These are phyloP conservation scores for Peronospora destructor DNA, from an alignment of 352 stramenopile genomes.

Conservation along the genomic window DNA sequence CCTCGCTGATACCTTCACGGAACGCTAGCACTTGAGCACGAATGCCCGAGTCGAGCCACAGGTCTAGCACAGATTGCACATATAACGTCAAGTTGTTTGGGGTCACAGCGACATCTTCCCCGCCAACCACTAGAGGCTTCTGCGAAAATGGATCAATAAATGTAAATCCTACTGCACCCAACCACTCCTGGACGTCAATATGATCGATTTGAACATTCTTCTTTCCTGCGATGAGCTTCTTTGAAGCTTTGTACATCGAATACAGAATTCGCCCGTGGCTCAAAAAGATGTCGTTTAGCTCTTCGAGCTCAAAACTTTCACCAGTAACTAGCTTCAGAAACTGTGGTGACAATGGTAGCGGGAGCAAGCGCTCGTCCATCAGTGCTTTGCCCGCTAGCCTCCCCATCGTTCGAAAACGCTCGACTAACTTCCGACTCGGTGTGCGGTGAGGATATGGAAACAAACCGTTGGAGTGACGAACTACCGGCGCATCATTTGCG, in stretches of 20 bases:
- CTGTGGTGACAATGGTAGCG: conserved; percentile 59
- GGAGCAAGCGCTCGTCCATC: conserved; percentile 75
- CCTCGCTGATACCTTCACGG: conserved; percentile 65
- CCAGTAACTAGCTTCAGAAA: conserved; percentile 77
- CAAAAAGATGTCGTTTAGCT: conserved; percentile 55
- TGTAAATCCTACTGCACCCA: conserved; percentile 57
- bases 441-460: conserved; percentile 58
- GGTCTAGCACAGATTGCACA: conserved; percentile 43
- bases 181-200: conserved; percentile 44
- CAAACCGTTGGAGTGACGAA: conserved; percentile 72
- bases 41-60: conserved; percentile 67
- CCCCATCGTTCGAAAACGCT: conserved; percentile 79
- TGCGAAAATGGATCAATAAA: conserved; percentile 80
- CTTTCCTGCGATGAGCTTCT: conserved; percentile 24
- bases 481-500: conserved; percentile 34
- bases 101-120: conserved; percentile 44
- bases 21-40: conserved; percentile 61
- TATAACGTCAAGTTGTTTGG: conserved; percentile 48
- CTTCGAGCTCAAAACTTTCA: conserved; percentile 45
- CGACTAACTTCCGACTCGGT: conserved; percentile 31
- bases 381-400: conserved; percentile 73
- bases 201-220: conserved; percentile 48
- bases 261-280: conserved; percentile 55
- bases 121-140: conserved; percentile 39
- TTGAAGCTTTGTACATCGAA: conserved; percentile 43